These are phyloP conservation scores for Microdochium paspali DNA, from an alignment of 2,329 filamentous ascomycete genomes.

Conservation along the genomic window DNA sequence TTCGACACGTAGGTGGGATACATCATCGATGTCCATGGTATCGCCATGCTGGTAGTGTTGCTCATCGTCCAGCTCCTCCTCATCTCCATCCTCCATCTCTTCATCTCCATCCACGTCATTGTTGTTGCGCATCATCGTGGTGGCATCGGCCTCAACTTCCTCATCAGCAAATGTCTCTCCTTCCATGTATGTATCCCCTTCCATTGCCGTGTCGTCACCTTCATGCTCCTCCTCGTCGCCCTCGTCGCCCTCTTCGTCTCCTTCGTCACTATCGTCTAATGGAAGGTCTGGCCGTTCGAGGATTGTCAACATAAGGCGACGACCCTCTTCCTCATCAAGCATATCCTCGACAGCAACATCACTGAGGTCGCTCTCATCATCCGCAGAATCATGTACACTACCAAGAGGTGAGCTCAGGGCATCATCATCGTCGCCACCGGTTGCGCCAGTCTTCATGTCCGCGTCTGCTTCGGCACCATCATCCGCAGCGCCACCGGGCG, in stretches of 20 bases:
- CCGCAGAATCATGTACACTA: slow-evolving; percentile 55
- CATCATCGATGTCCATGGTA: slow-evolving; percentile 4
- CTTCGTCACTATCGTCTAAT: no score
- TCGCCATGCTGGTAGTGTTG: slow-evolving; percentile 3
- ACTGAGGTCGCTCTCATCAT: slow-evolving; percentile 61
- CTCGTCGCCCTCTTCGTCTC: slow-evolving; percentile 6
- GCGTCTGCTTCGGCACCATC: slow-evolving; percentile 30
- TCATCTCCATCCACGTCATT: slow-evolving; percentile 7
- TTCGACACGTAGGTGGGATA: neutral
- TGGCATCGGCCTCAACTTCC: slow-evolving; percentile 9
- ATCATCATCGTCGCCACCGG: slow-evolving; percentile 11
- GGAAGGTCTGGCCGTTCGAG: slow-evolving; percentile 27
- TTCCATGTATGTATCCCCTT: neutral
- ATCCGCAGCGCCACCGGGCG: slow-evolving; percentile 18
- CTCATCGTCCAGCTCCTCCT: slow-evolving; percentile 2
- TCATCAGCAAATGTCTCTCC: slow-evolving; percentile 4
- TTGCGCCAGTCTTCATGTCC: slow-evolving; percentile 31
- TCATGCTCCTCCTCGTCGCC: slow-evolving; percentile 9
- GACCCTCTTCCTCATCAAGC: slow-evolving; percentile 43
- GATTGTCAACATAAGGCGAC: slow-evolving; percentile 43
- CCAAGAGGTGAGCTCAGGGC: slow-evolving; percentile 40
- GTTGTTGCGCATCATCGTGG: slow-evolving; percentile 7
- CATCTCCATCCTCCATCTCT: slow-evolving; percentile 4
- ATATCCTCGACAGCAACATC: slow-evolving; percentile 48
- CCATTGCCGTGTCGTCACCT: slow-evolving; percentile 6